These are phyloP conservation scores for Barnettozyma sucrosica DNA, from an alignment of 805 yeast genomes.

Conservation along the genomic window DNA sequence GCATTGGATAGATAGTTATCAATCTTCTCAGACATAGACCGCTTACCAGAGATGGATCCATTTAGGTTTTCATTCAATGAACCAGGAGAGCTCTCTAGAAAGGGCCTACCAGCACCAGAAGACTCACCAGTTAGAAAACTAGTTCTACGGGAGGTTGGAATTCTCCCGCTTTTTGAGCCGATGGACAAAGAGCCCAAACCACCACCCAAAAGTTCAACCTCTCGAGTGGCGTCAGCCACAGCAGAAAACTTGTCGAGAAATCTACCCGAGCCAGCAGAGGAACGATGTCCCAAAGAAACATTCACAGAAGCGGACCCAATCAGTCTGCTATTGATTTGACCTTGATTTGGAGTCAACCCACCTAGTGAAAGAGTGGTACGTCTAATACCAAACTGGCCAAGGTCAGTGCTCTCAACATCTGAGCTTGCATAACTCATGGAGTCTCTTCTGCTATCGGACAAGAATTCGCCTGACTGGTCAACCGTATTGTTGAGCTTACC, in stretches of 20 bases:
- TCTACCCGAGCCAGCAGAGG: slow-evolving; percentile 30
- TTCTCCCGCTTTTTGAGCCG: slow-evolving; percentile 28
- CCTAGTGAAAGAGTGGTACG: slow-evolving; percentile 43
- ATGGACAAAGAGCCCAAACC: slow-evolving; percentile 37
- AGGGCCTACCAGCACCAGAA: slow-evolving; percentile 20
- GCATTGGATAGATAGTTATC: slow-evolving; percentile 43
- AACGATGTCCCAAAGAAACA: slow-evolving; percentile 32
- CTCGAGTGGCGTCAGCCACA: slow-evolving; percentile 66
- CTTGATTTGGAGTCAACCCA: slow-evolving; percentile 19
- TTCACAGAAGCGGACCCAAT: slow-evolving; percentile 60
- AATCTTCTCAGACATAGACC: slow-evolving; percentile 45
- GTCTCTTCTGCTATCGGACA: slow-evolving; percentile 29
- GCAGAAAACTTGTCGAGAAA: slow-evolving; percentile 59
- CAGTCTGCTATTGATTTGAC: slow-evolving; percentile 24
- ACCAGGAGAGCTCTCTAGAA: slow-evolving; percentile 24
- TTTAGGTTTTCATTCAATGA: slow-evolving; percentile 27
- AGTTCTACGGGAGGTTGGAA: slow-evolving; percentile 44
- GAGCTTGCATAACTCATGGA: slow-evolving; percentile 30
- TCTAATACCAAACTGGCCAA: slow-evolving; percentile 39
- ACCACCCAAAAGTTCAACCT: slow-evolving; percentile 44
- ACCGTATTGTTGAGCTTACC: slow-evolving; percentile 9
- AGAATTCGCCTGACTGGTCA: slow-evolving; percentile 9
- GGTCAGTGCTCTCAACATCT: slow-evolving; percentile 35
- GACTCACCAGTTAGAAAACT: slow-evolving; percentile 38
- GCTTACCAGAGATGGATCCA: slow-evolving; percentile 16